A percentile compares a stretch with the other conserved stretches of the same genome.
phyloP scores from a whole-genome alignment of 441 rosid genomes.

The Codiaeum variegatum region DNA sequence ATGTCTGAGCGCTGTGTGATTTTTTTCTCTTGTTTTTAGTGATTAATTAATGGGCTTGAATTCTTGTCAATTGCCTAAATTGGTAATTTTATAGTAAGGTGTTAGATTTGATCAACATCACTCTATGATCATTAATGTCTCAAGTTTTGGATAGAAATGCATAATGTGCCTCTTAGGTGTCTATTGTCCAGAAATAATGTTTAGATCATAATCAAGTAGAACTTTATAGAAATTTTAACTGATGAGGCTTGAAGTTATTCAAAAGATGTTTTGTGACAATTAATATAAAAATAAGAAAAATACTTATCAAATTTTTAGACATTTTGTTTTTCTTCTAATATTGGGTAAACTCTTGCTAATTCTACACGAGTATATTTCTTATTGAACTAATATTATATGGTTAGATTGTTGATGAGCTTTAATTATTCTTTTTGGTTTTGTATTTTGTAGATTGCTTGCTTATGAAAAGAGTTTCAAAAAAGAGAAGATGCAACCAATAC shows the following conservation, averaged over 20 bases:
- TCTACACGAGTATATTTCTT: too few relatives aligned
- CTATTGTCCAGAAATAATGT: not conserved
- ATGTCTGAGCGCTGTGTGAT: too few relatives aligned
- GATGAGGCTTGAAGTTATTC: not conserved
- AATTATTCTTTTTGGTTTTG: too few relatives aligned
- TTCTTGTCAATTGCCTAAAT: not conserved
- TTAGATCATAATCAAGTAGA: not conserved
- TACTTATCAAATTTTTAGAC: too few relatives aligned
- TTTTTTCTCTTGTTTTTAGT: too few relatives aligned
- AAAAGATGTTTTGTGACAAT: not conserved
- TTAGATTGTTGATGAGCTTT: not conserved
- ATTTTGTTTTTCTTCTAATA: not conserved
- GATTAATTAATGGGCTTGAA: not conserved
- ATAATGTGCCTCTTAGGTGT: conserved; percentile 1
- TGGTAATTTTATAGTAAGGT: too few relatives aligned
- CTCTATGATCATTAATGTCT: not conserved
- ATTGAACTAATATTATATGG: too few relatives aligned
- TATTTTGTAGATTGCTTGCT: too few relatives aligned
- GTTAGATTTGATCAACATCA: not conserved
- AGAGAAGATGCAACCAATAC: too few relatives aligned
- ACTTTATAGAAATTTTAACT: not conserved
- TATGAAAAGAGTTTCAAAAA: too few relatives aligned
- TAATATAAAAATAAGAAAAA: too few relatives aligned
- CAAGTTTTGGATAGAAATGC: not conserved
- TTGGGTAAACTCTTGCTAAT: too few relatives aligned